phyloP scores from a whole-genome alignment of 768 basidiomycete species.

The Phylloporus rhodoxanthus region DNA sequence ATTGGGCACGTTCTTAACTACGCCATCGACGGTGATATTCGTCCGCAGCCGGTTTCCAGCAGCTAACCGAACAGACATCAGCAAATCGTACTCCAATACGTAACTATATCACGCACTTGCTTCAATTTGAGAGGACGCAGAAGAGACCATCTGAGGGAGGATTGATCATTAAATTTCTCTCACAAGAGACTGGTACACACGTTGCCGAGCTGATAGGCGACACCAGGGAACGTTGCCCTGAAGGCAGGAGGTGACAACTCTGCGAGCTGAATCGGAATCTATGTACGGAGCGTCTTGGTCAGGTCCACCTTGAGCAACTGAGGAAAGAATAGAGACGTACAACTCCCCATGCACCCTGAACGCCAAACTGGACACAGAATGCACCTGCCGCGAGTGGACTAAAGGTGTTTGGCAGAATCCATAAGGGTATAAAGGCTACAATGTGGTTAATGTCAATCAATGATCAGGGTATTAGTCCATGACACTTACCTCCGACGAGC shows the following conservation, averaged over 20 bases:
- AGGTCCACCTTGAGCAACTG: background rate
- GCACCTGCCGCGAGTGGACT: slow-evolving; percentile 70
- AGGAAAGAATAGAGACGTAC: slow-evolving; percentile 36
- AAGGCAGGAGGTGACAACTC: slow-evolving; percentile 88
- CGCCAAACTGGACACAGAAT: slow-evolving; percentile 81
- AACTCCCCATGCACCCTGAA: slow-evolving; percentile 89
- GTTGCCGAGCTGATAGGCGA: slow-evolving; percentile 81
- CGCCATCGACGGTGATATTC: slow-evolving; percentile 39
- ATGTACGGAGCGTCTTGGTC: background rate
- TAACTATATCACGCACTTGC: slow-evolving; percentile 13
- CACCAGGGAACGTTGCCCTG: slow-evolving; percentile 81
- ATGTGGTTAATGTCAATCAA: background rate
- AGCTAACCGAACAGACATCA: slow-evolving; percentile 31
- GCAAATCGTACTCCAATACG: background rate
- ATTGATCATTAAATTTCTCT: background rate
- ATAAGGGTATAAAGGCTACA: slow-evolving; percentile 61
- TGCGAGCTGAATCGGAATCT: slow-evolving; percentile 71
- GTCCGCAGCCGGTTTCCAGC: slow-evolving; percentile 54
- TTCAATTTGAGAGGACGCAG: slow-evolving; percentile 58
- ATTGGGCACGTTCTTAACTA: slow-evolving; percentile 42
- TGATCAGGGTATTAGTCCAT: background rate
- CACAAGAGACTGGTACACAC: slow-evolving; percentile 15
- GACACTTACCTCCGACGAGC: slow-evolving; percentile 31
- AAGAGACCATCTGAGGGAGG: slow-evolving; percentile 52
- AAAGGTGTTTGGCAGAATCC: slow-evolving; percentile 74